Evolutionary conservation across 164 flowering plant species (phyloP).

Genomic region (Hamamelis virginiana): DNA sequence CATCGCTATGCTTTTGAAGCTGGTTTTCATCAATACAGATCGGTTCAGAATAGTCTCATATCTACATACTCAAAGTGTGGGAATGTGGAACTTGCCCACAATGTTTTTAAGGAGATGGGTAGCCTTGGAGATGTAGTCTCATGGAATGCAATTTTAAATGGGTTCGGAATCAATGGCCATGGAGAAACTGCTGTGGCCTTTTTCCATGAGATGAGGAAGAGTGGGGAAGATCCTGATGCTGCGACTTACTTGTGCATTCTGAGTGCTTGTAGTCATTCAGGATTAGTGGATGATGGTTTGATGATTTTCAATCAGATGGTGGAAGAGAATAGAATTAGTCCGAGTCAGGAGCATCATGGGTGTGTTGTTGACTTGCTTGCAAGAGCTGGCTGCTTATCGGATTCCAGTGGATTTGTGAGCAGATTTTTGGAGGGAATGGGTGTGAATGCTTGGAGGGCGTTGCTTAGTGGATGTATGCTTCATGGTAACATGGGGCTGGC

Average conservation of each 20-base stretch:
- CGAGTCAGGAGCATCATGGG: conserved; percentile 32
- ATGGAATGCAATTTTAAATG: conserved; percentile 41
- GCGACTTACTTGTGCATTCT: conserved; percentile 32
- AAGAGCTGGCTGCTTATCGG: conserved; percentile 37
- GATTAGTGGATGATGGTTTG: conserved; percentile 39
- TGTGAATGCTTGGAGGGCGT: conserved; percentile 33
- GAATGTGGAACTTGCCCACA: conserved; percentile 23
- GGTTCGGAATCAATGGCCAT: conserved; percentile 42
- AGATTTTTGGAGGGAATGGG: conserved; percentile 9
- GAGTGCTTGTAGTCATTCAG: conserved; percentile 48
- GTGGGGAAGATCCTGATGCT: conserved; percentile 27
- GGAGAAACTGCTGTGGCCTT: conserved; percentile 37
- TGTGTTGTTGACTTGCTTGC: conserved; percentile 45
- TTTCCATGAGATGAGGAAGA: conserved; percentile 30
- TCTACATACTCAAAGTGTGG: conserved; percentile 39
- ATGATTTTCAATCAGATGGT: conserved; percentile 31
- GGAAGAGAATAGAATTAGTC: conserved; percentile 26
- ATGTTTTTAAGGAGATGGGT: conserved; percentile 31
- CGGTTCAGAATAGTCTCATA: conserved; percentile 34
- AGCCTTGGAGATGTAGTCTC: conserved; percentile 25
- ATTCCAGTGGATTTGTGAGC: conserved; percentile 23
- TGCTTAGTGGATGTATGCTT: conserved; percentile 38
- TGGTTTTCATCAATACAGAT: conserved; percentile 24
- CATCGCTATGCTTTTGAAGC: conserved; percentile 27
- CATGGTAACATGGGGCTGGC: conserved; percentile 35